Conservation (phyloP, 768 basidiomycete species). For the Clathrus columnatus region DNA sequence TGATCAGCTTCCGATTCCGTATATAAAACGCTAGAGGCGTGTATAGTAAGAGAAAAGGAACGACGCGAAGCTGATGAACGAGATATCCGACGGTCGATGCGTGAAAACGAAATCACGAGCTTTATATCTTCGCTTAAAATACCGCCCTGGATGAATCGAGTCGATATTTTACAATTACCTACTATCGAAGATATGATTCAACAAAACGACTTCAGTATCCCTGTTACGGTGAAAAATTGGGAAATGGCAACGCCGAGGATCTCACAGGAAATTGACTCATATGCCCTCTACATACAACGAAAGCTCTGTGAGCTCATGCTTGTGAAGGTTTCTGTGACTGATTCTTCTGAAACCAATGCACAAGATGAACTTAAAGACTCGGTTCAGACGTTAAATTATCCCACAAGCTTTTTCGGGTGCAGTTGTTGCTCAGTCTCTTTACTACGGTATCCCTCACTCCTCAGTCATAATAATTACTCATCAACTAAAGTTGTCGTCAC, state of each 20-base stretch:
- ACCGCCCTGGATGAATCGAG: not conserved
- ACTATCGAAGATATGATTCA: not conserved
- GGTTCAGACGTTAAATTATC: not conserved
- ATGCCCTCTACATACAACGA: not conserved
- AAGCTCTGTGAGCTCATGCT: not conserved
- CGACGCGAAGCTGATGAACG: not conserved
- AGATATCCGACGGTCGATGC: not conserved
- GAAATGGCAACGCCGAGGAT: not conserved
- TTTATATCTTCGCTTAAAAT: not conserved
- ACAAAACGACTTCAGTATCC: not conserved
- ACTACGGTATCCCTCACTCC: not conserved
- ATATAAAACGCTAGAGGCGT: constrained; percentile 1
- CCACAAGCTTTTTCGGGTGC: not conserved
- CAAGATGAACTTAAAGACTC: too few relatives aligned
- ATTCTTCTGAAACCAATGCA: not conserved
- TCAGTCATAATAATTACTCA: not conserved
- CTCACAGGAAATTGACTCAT: constrained; percentile 1
- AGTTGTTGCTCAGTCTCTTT: not conserved
- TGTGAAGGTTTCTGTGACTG: not conserved
- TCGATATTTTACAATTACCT: not conserved
- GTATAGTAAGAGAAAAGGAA: not conserved
- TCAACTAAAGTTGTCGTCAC: not conserved
- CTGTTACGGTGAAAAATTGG: not conserved
- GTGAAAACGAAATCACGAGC: not conserved
- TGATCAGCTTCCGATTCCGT: not conserved